Evolutionary conservation across 176 grass and related monocot genomes (phyloP).

Genomic region (Oryza coarctata): DNA sequence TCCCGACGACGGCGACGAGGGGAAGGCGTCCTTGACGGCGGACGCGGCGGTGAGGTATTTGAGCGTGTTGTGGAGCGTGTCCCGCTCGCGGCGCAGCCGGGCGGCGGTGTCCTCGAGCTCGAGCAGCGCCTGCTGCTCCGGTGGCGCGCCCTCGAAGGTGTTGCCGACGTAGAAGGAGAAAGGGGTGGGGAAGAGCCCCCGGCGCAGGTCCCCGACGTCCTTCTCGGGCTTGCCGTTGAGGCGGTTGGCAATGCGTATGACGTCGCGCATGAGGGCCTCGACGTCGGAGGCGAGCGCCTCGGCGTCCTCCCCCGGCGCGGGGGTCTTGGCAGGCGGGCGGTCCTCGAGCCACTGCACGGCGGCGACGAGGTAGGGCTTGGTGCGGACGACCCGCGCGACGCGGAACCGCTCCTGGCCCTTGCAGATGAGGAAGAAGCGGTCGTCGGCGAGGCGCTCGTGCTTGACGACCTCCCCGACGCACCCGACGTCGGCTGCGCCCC

Average conservation of each 20-base stretch:
- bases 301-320: slow-evolving; percentile 58
- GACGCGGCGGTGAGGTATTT: slow-evolving; percentile 98
- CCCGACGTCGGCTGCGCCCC: slow-evolving; percentile 60
- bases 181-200: slow-evolving; percentile 83
- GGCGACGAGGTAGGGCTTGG: slow-evolving; percentile 90
- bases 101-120: slow-evolving; percentile 95
- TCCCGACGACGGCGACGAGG: slow-evolving; percentile 61
- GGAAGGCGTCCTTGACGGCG: slow-evolving; percentile 91
- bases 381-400: slow-evolving; percentile 63
- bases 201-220: slow-evolving; percentile 71
- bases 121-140: slow-evolving; percentile 94
- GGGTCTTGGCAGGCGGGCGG: slow-evolving; percentile 62
- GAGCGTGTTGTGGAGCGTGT: slow-evolving; percentile 91
- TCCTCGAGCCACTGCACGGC: slow-evolving; percentile 96
- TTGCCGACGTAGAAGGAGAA: slow-evolving; percentile 98
- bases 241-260: slow-evolving; percentile 90
- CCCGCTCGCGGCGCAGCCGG: slow-evolving; percentile 70
- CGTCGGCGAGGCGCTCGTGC: slow-evolving; percentile 91
- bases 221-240: slow-evolving; percentile 92
- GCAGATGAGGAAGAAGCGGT: slow-evolving; percentile 99
- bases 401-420: slow-evolving; percentile 98
- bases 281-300: slow-evolving; percentile 81
- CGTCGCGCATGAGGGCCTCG: slow-evolving; percentile 84
- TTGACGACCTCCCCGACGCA: slow-evolving; percentile 97
- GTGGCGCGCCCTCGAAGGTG: slow-evolving; percentile 81